Evolutionary conservation across 2,329 filamentous ascomycete species (phyloP), one percentile per base, ranked within the genome.

Genomic region (Talaromyces sp.): DNA sequence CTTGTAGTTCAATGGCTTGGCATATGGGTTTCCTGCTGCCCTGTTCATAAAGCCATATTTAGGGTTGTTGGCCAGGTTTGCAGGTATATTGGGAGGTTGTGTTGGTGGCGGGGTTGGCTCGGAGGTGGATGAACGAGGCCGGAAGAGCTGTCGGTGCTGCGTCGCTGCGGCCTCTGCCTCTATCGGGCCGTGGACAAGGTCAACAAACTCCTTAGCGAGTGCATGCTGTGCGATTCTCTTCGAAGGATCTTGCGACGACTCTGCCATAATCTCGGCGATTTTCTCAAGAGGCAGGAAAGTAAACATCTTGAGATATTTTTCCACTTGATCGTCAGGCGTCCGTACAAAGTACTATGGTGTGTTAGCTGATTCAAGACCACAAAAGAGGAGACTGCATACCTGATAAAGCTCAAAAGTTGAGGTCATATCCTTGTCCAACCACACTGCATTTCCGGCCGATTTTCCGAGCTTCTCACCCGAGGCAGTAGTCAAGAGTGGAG

Each of bases 391-490:
- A 34, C 7, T 43, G 31, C 31, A 6, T 74, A 87, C 85, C 72
- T 87, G 86, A 76, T 98, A 98, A 1, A 98, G 83, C 65, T 98
- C 92, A 73, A 94, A 97, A 0, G 88, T 82, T 34, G 85, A 88
- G 1, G 94, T 96, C 85, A 92, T 86, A 71, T 89, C 88, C 62
- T 84, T 83, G 76, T 97, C 92, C 2, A 99, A 85, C 95, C 95
- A 99, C 40, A 99, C 80, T 2, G 94, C 93, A 76, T 98, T 98
- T 29, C 93, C 94, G 1, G 92, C 91, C 68, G 89, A 96, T 81
- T 99, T 99, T 61, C 95, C 95, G 71, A 98, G 93, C 78, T 99
- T 99, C 74, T 87, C 88, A 19, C 95, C 95, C 0, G 91, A 86
- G 0, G 91, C 84, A 61, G 94, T 93, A 0, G 93, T 97, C 43